Evolutionary conservation across 2,329 filamentous ascomycete genomes (phyloP), one percentile per base, ranked within the genome.

Genomic region (Cladophialophora psammophila): DNA sequence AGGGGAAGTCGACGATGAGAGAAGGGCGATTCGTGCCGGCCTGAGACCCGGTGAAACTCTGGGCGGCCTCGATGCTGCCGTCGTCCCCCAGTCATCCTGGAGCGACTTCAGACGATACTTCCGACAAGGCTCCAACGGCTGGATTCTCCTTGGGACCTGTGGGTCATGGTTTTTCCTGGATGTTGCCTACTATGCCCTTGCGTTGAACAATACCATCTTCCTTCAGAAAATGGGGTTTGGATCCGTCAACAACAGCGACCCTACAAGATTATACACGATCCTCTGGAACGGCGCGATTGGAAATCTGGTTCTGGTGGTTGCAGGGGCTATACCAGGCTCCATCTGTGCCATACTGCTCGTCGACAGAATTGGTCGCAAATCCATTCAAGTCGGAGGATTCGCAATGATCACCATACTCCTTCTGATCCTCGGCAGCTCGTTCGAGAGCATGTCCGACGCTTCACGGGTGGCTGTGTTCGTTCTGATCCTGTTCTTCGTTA

Each of bases 131-230:
- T 90, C 88, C 80, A 89, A 94, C 76, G 87, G 85, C 63, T 87
- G 88, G 75, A 84, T 93, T n/a, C 86, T 93, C 0, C 81, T 92
- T 54, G 91, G 91, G 12, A 94, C 91, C 10, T 90, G 91, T 12
- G 89, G 90, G 53, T 94, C 91, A 3, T 95, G 92, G 92, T 94
- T 94, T 78, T 86, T 91, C 79, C 87, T 91, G 61, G 91, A 94
- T 75, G 83, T 86, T 57, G 84, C 84, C 75, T 59, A 67, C 76
- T 90, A 90, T 72, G 88, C 88, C 58, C 85, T 94, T 20, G 89
- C 89, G 35, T 83, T 94, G 55, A 93, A 93, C 79, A 93, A 92
- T 78, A 86, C 88, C 34, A 86, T 87, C 66, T 92, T 94, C 69
- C 85, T 94, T 20, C 78, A 81, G 36, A 85, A 86, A 2, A 93